Evolutionary conservation across 306 rosid species (phyloP), one percentile per base, ranked within the genome.

Genomic region (Vicia sativa): DNA sequence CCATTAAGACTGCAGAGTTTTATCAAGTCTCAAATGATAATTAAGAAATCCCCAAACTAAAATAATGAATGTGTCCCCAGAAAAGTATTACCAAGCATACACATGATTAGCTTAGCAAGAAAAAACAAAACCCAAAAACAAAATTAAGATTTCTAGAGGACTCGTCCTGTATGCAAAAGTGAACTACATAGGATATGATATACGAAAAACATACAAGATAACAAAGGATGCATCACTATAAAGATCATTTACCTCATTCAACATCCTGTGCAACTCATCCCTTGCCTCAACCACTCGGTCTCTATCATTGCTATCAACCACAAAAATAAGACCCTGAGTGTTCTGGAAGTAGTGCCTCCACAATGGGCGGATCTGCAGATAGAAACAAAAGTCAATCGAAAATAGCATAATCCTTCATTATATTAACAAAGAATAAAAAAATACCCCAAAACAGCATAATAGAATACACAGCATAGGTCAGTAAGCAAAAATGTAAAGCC

Each of bases 341-440:
- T 89, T 92, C 92, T 92, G 98, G 91, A 92, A 92, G 82, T 92
- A 92, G 86, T 92, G 98, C 87, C 98, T 92, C 98, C 98, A 92
- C 71, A 92, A 68, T 69, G 98, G 96, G 62, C 96, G 98, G 80
- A 92, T 92, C 98, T 92, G 79, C 41, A 55, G 34, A 45, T 26
- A 35, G 13, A 64, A 76, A 81, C 18, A 12, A 73, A 35, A 60
- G 68, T 62, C 69, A 70, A 63, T 53, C 41, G 48, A 44, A 56
- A 62, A 65, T 46, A 28, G 35, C 18, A 23, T 34, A 16, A 58
- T 38, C 48, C 52, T 39, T 61, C 15, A 46, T 19, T 52, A 26
- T 26, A 9, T 41, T 19, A 70, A 34, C 63, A 68, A 23, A 44
- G 18, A 66, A 48, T 15, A 49, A 49, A 49, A 49, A 5, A 21